Evolutionary conservation across 164 flowering plant genomes (phyloP).

Genomic region (Liquidambar formosana): DNA sequence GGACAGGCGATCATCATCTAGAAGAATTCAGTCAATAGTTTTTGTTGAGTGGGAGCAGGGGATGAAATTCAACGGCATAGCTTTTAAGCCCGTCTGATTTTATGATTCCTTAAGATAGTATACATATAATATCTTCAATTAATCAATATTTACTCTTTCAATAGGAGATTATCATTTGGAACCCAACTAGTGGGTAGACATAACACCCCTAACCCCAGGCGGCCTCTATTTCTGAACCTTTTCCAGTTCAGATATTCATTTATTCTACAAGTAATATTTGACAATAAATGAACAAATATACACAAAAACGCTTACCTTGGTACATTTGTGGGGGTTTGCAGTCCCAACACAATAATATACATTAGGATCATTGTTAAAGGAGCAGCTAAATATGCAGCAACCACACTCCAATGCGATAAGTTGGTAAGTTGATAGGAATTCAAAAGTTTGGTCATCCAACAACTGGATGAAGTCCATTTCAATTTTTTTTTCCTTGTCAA

Average conservation of each 20-base stretch:
- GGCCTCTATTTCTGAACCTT: not conserved
- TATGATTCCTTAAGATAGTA: not conserved
- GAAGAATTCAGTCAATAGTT: not conserved
- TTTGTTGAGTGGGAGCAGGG: too few relatives aligned
- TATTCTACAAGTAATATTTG: not conserved
- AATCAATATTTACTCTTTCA: too few relatives aligned
- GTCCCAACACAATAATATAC: constrained; percentile 95
- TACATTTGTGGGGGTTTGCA: constrained; percentile 89
- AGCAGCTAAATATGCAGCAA: constrained; percentile 94
- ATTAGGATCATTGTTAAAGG: constrained; percentile 85
- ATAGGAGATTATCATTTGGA: too few relatives aligned
- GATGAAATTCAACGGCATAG: too few relatives aligned
- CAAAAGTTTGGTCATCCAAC: constrained; percentile 94
- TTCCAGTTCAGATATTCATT: not conserved
- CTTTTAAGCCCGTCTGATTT: too few relatives aligned
- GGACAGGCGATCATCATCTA: not conserved
- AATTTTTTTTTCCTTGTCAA: too few relatives aligned
- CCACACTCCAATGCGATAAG: constrained; percentile 88
- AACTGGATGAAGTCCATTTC: constrained; percentile 84
- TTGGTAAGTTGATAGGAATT: constrained; percentile 74
- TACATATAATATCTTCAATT: not conserved
- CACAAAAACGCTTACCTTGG: constrained; percentile 57
- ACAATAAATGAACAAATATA: too few relatives aligned
- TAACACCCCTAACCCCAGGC: too few relatives aligned
- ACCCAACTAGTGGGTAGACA: too few relatives aligned